Evolutionary conservation across 257 asterid genomes (phyloP), one percentile per base, ranked within the genome.

Genomic region (Fraxinus americana): DNA sequence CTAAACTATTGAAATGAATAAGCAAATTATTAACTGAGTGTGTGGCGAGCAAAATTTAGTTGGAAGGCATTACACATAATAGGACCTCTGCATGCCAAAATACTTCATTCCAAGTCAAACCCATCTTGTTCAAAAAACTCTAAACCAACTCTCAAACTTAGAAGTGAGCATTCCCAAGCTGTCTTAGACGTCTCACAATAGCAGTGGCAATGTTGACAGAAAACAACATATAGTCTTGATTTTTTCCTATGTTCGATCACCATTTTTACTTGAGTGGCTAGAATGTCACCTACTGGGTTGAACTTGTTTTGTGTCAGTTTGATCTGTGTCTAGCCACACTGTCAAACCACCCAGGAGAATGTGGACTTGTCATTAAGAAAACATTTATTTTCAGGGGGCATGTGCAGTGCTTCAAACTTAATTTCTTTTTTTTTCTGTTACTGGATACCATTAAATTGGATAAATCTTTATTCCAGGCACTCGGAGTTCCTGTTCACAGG

Each of bases 401-500:
- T 81, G 27, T 59, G 4, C 38, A 74, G 34, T 19, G 59, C 61
- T 25, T 38, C n/a, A 48, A 25, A 38, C 9, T 13, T 25, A 8
- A 27, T n/a, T 78, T 17, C 54, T 43, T 39, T 23, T 52, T 0
- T 30, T 30, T 14, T 25, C 14, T 75, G 54, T 25, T 67, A 71
- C 48, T 70, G 45, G 27, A n/a, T 72, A 67, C 38, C 67, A 69
- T 74, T 68, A 48, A 85, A 71, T 68, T 71, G 23, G 72, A 67
- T 41, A 41, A 70, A 71, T 83, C 71, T 66, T 69, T 81, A 76
- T 76, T 83, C 79, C 89, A 96, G 99, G 97, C 99, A 67, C 96
- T 93, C 81, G 96, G 98, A 79, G 97, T 96, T 78, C 96, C 97
- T 3, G 94, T 92, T 83, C 84, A 88, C 52, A 93, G 98, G 85